Evolutionary conservation across 2,329 filamentous ascomycete species (phyloP), one percentile per base, ranked within the genome.

Genomic region (Arthroderma sp.): DNA sequence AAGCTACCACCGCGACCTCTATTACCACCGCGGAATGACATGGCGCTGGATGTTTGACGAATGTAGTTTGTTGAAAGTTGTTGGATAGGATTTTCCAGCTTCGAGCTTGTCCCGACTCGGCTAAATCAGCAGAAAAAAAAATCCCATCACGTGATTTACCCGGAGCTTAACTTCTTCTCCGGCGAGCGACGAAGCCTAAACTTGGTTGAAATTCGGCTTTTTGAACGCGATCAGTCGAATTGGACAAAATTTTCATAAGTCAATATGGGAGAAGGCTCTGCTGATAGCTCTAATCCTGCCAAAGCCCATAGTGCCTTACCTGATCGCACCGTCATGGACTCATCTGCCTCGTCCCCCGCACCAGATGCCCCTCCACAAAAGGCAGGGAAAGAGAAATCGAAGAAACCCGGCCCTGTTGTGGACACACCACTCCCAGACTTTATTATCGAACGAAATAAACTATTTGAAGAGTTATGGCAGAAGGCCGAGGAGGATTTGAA

Each of bases 381-480:
- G 50, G 49, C 54, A 58, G 53, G 55, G 29, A 49, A 48, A 38
- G 7, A 37, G 10, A 49, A 51, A 38, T 38, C 42, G 51, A 49
- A 54, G 48, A 61, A 54, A 53, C 51, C 50, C 52, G 56, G 51
- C 44, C 50, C 55, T 38, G 48, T 50, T 42, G 51, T 54, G 40
- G 60, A 61, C 28, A 44, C 38, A 9, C 56, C 70, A 38, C 71
- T 78, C 15, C 83, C 88, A 46, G 78, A 82, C 48, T 94, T 84
- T 65, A 78, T 96, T 51, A 72, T 88, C 58, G 78, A 87, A 64
- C 81, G 91, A 51, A 80, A 95, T 58, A 77, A 83, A 43, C 71
- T 96, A 41, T 95, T 95, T 68, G 84, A 95, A 62, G 80, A 82
- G 62, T 73, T 95, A 53, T 93, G 93, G 74, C 80, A 84, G 53